These are phyloP conservation scores for Tetrapyrgos nigripes DNA, from an alignment of 1,284 basidiomycete species.

Conservation along the genomic window DNA sequence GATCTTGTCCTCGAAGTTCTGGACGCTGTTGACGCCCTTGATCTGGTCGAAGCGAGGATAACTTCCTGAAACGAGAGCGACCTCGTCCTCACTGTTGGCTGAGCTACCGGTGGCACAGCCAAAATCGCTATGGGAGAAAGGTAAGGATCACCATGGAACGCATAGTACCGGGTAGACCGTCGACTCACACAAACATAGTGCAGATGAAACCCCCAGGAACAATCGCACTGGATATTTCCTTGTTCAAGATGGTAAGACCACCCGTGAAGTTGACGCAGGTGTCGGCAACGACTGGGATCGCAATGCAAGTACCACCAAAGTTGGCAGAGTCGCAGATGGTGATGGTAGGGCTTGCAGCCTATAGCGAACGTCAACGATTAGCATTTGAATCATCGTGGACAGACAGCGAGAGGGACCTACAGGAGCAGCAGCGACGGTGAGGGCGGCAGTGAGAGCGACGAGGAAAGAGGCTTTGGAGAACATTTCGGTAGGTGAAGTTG, in stretches of 20 bases:
- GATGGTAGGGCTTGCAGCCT: neutral
- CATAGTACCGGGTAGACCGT: neutral
- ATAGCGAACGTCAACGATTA: no score
- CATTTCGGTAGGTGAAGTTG: no score
- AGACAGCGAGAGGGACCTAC: no score
- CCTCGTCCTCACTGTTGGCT: neutral
- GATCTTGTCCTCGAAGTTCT: constrained; percentile 16
- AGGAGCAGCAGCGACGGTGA: no score
- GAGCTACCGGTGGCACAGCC: neutral
- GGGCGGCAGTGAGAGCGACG: no score
- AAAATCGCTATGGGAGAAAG: neutral
- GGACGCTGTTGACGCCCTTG: neutral
- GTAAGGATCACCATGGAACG: neutral
- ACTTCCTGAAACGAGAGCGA: neutral
- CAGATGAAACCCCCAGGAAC: constrained; percentile 22
- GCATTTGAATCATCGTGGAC: no score
- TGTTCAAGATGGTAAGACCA: constrained; percentile 20
- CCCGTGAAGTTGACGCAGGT: constrained; percentile 21
- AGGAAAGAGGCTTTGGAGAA: no score
- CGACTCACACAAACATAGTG: constrained; percentile 20
- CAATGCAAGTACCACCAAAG: constrained; percentile 8
- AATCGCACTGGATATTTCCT: constrained; percentile 13
- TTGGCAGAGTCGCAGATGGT: neutral
- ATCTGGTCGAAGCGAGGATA: neutral
- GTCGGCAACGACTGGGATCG: constrained; percentile 20